Evolutionary conservation across 768 basidiomycete species (phyloP).

Genomic region (Hortiboletus campestris): DNA sequence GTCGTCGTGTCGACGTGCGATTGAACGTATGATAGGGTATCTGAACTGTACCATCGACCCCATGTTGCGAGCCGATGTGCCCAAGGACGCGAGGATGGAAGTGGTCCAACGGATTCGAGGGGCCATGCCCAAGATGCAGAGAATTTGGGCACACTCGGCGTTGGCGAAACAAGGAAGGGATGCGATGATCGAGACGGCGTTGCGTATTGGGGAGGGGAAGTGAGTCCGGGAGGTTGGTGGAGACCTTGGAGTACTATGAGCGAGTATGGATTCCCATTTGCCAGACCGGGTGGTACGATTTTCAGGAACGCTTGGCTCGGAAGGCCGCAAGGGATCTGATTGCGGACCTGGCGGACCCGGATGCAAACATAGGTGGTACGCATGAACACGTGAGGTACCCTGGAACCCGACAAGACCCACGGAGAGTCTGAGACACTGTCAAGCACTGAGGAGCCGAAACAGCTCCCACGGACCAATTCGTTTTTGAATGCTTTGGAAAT

Average conservation of each 20-base stretch:
- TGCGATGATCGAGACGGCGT: neutral
- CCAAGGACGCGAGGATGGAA: neutral
- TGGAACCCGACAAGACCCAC: neutral
- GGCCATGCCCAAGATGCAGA: conserved; percentile 1
- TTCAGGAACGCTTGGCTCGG: neutral
- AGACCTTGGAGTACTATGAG: too few relatives aligned
- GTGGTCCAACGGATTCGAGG: neutral
- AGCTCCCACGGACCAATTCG: neutral
- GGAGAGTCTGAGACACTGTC: neutral
- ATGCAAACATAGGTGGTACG: neutral
- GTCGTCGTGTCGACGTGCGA: neutral
- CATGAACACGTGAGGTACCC: neutral
- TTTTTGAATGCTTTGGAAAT: neutral
- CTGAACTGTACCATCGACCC: neutral
- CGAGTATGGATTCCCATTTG: neutral
- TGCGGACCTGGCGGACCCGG: neutral
- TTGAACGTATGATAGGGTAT: neutral
- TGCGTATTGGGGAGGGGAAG: neutral
- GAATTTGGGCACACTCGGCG: neutral
- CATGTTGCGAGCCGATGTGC: neutral
- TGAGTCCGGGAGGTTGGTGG: neutral
- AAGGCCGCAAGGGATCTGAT: neutral
- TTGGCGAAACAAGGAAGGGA: conserved; percentile 3
- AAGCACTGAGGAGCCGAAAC: neutral
- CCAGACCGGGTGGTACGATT: neutral